Evolutionary conservation across 140 eudicot species (phyloP), one percentile per base, ranked within the genome.

Genomic region (Flaveria floridana): DNA sequence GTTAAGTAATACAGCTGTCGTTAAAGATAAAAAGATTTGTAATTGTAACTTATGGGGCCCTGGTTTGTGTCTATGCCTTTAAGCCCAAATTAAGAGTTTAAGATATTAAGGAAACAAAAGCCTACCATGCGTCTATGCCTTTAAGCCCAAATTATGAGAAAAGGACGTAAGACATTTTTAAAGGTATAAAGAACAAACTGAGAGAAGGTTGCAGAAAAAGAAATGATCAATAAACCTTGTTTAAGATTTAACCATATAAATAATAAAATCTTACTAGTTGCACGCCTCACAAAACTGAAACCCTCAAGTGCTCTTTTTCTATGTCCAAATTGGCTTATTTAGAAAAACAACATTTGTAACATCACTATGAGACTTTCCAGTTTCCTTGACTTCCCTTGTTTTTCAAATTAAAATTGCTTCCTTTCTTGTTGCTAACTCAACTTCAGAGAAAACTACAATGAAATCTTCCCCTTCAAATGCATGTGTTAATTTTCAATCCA

Each of bases 1-100:
- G 37, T 64, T 47, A 41, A 68, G 76, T 3, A 58, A 76, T 57
- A 67, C 30, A 73, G 13, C 51, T 68, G 30, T 47, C 59, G 2
- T 62, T 34, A 50, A 26, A 21, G 23, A 11, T 42, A 46, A 21
- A 59, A 2, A 42, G 23, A 59, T 6, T 59, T 14, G 10, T 59
- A 19, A 20, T 6, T 21, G 59, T 68, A 46, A 47, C 42, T 23
- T 68, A 68, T 13, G 50, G 25, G 65, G 4, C 65, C 30, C 9
- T 51, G 28, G n/a, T 70, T 25, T 50, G 46, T 70, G 47, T 25
- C 20, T 70, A 70, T 46, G 46, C 16, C n/a, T 51, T 69, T 9
- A 21, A 7, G 7, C 9, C 2, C 39, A 25, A 8, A 23, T 23
- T 28, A 48, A 47, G 15, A 8, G 25, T 23, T 28, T 23, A 47